These are phyloP conservation scores for Phoma sp. DNA, from an alignment of 2,329 filamentous ascomycete genomes.

Conservation along the genomic window DNA sequence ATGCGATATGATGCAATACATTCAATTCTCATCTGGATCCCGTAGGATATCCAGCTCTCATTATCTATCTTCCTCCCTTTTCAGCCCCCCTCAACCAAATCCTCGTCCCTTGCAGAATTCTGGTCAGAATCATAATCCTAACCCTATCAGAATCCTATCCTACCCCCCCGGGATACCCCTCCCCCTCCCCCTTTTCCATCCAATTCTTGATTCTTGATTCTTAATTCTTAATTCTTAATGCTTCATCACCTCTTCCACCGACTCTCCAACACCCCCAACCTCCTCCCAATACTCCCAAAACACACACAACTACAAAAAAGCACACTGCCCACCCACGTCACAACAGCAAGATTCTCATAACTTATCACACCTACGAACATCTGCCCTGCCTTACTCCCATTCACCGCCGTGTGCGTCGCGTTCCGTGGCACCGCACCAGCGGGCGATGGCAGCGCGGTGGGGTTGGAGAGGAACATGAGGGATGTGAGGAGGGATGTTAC, in stretches of 20 bases:
- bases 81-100: neutral
- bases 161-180: too few relatives aligned
- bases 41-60: conserved; percentile 2
- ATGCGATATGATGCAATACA: too few relatives aligned
- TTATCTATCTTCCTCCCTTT: too few relatives aligned
- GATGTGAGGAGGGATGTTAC: conserved; percentile 79
- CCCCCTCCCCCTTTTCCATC: too few relatives aligned
- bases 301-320: conserved; percentile 94
- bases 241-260: conserved; percentile 19
- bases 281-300: conserved; percentile 92
- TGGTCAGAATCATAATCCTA: too few relatives aligned
- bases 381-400: too few relatives aligned
- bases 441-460: conserved; percentile 73
- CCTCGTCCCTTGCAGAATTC: neutral
- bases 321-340: conserved; percentile 91
- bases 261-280: conserved; percentile 62
- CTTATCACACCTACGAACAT: conserved; percentile 64
- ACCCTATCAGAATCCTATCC: too few relatives aligned
- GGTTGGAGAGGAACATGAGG: conserved; percentile 76
- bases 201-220: too few relatives aligned
- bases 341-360: conserved; percentile 72
- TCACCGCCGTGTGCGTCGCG: conserved; percentile 25
- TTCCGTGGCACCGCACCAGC: conserved; percentile 30
- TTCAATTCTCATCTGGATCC: conserved; percentile 1
- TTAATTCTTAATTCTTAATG: too few relatives aligned